Evolutionary conservation across 106 monocot genomes (phyloP).

Genomic region (Hemerocallis citrina): DNA sequence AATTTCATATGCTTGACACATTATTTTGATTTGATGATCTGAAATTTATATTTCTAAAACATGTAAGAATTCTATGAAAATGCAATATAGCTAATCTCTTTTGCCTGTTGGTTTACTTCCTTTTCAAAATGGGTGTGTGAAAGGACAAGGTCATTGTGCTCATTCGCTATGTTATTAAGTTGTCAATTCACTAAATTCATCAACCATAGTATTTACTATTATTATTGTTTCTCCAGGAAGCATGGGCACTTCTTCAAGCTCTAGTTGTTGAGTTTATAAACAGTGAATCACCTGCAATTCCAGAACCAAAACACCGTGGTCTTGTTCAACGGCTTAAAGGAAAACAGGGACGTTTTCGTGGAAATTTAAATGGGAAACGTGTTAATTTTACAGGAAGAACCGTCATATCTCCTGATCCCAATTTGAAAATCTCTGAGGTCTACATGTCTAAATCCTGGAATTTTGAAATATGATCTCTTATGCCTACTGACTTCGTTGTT

Average conservation of each 20-base stretch:
- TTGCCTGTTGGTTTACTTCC: neutral
- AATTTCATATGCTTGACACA: no score
- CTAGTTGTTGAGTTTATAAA: constrained; percentile 87
- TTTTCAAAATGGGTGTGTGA: neutral
- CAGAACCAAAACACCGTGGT: constrained; percentile 60
- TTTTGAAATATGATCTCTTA: neutral
- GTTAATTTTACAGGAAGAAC: constrained; percentile 94
- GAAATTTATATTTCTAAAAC: no score
- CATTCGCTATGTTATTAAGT: neutral
- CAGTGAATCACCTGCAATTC: constrained; percentile 75
- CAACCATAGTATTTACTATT: neutral
- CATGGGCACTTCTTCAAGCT: constrained; percentile 74
- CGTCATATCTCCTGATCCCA: constrained; percentile 99
- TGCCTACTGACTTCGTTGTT: neutral
- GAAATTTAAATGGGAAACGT: constrained; percentile 93
- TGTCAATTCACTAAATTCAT: neutral
- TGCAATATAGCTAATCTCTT: no score
- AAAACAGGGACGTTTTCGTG: constrained; percentile 92
- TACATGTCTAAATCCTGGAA: neutral
- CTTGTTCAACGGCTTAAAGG: constrained; percentile 94
- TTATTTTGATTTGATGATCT: no score
- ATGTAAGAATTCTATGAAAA: no score
- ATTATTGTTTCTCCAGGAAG: constrained; percentile 57
- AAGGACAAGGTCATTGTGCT: neutral
- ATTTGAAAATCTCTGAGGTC: constrained; percentile 98